These are phyloP conservation scores for Tetrahymena malaccensis DNA, from an alignment of 73 alveolate species.

Conservation along the genomic window DNA sequence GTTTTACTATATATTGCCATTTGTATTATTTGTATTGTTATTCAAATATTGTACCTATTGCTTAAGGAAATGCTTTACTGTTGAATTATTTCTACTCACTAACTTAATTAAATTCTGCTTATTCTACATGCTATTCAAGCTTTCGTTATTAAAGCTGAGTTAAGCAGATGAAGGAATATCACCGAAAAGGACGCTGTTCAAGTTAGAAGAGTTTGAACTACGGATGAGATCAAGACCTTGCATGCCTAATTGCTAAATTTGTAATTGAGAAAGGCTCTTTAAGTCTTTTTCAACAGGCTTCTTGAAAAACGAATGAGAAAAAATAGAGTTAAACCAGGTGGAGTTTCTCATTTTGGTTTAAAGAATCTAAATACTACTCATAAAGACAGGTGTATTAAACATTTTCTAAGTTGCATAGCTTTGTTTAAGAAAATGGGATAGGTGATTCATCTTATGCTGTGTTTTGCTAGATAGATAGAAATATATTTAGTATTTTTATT, in stretches of 20 bases:
- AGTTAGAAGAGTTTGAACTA: neutral
- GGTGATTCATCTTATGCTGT: neutral
- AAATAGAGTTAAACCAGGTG: neutral
- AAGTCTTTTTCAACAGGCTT: neutral
- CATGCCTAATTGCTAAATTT: neutral
- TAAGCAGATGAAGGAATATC: neutral
- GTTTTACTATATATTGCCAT: neutral
- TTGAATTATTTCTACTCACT: neutral
- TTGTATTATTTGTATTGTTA: neutral
- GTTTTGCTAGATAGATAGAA: neutral
- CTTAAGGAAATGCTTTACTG: neutral
- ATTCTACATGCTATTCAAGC: neutral
- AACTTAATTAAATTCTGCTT: neutral
- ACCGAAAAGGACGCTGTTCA: neutral
- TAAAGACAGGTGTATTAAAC: neutral
- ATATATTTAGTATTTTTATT: neutral
- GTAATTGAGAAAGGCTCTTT: neutral
- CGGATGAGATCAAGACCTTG: neutral
- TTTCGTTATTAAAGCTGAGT: neutral
- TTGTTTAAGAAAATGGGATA: neutral
- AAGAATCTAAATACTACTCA: neutral
- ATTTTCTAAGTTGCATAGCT: neutral
- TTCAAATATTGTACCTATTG: neutral
- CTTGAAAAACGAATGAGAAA: neutral
- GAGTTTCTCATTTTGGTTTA: neutral